These are phyloP conservation scores for Achlya hypogyna DNA, from an alignment of 352 stramenopile genomes.

Conservation along the genomic window DNA sequence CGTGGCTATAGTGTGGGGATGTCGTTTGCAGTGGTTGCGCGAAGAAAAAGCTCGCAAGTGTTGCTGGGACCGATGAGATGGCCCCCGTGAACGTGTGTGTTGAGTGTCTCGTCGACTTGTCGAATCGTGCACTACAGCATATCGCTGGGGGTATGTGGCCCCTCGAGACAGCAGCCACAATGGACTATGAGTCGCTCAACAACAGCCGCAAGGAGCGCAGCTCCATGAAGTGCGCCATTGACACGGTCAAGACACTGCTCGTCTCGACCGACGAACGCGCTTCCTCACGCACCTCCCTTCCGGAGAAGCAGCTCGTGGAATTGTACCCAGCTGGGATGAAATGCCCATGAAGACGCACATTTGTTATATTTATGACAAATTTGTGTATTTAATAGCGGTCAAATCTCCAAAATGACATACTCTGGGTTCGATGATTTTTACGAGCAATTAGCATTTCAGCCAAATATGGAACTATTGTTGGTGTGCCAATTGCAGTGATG, in stretches of 20 bases:
- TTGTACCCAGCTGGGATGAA: background rate
- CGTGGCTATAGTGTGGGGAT: constrained; percentile 10
- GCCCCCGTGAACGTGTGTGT: background rate
- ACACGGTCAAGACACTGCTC: background rate
- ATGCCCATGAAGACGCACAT: too few relatives aligned
- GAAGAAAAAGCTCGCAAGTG: background rate
- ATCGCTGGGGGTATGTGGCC: background rate
- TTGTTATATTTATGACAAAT: too few relatives aligned
- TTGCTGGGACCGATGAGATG: background rate
- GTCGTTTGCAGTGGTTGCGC: constrained; percentile 7
- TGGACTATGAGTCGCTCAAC: background rate
- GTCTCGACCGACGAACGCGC: background rate
- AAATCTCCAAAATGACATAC: too few relatives aligned
- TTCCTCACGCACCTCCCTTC: background rate
- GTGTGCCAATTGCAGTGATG: too few relatives aligned
- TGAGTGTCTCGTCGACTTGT: background rate
- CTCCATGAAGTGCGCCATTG: background rate
- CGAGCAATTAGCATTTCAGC: too few relatives aligned
- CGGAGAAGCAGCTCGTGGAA: background rate
- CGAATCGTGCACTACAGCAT: background rate
- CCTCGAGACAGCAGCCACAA: too few relatives aligned
- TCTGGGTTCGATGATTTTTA: too few relatives aligned
- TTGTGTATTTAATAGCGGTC: too few relatives aligned
- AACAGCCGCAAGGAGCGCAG: background rate
- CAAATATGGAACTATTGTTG: too few relatives aligned